Evolutionary conservation across 2,329 filamentous ascomycete species (phyloP), one percentile per base, ranked within the genome.

Genomic region (Boeremia exigua): DNA sequence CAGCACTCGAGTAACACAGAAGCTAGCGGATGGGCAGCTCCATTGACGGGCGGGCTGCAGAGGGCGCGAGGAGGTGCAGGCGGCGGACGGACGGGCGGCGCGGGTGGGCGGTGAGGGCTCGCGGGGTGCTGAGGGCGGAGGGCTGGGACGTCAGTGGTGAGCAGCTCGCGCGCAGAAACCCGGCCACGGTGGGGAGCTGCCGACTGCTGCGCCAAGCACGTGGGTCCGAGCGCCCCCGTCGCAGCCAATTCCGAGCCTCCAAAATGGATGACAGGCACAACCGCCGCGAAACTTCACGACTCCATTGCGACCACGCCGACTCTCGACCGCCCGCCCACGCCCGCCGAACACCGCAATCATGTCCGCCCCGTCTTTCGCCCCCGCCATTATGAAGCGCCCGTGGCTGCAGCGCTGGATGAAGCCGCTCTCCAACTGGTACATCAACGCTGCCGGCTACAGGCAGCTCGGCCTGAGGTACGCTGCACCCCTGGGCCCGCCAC

Each of bases 401-500:
- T 96, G 91, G 91, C 86, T 98, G 75, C 81, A 83, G 79, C 88
- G 83, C 70, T 84, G 89, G 81, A 81, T 98, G 78, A 86, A 82
- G 82, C 95, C 95, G 66, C 76, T 96, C 65, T 86, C 93, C 79
- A 85, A 87, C 74, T 96, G 92, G 92, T 98, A 98, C 82, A 81
- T 81, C 80, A 89, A 94, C 76, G 89, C 92, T 71, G 85, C 93
- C 70, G 94, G 94, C 76, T 96, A 97, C 86, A 89, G 92, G 80
- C 87, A 94, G 86, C 84, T 97, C 74, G 94, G 94, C 73, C 84
- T 97, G 80, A 90, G 84, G 92, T 96, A 89, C 77, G 80, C 57
- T 61, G 37, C 40, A 53, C 55, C 42, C 37, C 17, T 23, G 19
- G 19, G 5, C 19, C 19, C 19, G 19, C 19, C 19, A 5, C 19